These are phyloP conservation scores for Aspergillus diversus DNA, from an alignment of 495 filamentous ascomycete genomes.

Conservation along the genomic window DNA sequence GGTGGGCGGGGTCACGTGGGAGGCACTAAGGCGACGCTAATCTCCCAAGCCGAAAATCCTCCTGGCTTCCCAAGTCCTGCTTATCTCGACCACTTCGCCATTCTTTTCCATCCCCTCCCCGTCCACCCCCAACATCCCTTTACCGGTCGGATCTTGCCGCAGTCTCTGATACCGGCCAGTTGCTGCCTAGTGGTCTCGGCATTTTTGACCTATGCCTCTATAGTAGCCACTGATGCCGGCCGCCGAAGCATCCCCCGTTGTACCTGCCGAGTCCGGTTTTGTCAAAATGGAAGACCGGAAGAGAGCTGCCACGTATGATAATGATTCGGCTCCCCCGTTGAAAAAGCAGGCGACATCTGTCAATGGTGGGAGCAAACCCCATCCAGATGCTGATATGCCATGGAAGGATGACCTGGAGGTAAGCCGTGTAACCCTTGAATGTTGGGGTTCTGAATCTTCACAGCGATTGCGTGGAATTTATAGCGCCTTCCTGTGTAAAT, in stretches of 20 bases:
- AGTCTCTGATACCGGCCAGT: conserved; percentile 38
- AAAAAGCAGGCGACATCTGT: conserved; percentile 79
- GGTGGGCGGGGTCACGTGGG: conserved; percentile 43
- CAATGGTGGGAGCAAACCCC: conserved; percentile 73
- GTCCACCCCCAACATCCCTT: conserved; percentile 25
- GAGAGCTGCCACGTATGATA: conserved; percentile 75
- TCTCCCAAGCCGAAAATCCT: conserved; percentile 47
- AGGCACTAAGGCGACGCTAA: conserved; percentile 39
- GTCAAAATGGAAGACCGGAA: conserved; percentile 98
- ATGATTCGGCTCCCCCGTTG: conserved; percentile 78
- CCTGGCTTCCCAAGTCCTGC: conserved; percentile 38
- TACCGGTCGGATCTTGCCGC: conserved; percentile 34
- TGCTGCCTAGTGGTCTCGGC: conserved; percentile 47
- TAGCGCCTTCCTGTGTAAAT: conserved; percentile 4
- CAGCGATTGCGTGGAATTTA: conserved; percentile 15
- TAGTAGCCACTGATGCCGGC: conserved; percentile 74
- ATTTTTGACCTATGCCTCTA: conserved; percentile 40
- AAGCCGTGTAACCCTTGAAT: conserved; percentile 45
- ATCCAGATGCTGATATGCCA: conserved; percentile 78
- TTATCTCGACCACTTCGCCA: conserved; percentile 32
- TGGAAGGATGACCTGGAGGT: conserved; percentile 91
- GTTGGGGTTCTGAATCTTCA: conserved; percentile 26
- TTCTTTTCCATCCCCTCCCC: conserved; percentile 33
- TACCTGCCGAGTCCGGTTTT: conserved; percentile 69
- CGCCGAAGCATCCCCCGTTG: conserved; percentile 70